Base-by-base conservation (phyloP, 2,329 filamentous ascomycete species). In the Aspergillus caelatus region DNA sequence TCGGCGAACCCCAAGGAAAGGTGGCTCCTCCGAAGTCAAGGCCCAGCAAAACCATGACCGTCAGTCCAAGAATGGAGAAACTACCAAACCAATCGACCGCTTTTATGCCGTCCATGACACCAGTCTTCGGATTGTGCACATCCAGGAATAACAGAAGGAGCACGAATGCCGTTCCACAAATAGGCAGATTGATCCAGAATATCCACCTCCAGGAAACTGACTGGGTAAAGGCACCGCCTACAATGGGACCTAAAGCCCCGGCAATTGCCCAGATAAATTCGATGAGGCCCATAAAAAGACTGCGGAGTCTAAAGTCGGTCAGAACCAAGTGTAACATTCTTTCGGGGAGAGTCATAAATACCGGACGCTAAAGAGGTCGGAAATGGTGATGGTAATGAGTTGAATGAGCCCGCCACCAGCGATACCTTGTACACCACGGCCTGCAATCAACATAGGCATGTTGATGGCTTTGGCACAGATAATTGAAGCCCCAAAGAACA, bases 1-100 rank as follows among this genome's bases (percentile, higher is more conserved):
- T 85, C 0, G 83, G 75, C 1, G 82, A 85, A 62, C 76, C 76
- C 85, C 85, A 88, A 0, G 85, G 79, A 58, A 84, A 85, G 0
- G 80, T 76, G 3, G 78, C 79, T 21, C 84, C 85, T 6, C 85
- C 85, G 61, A 86, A 86, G 65, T 86, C 80, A 5, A 86, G 76
- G 0, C 84, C 84, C 0, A 86, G 77, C 0, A 86, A 77, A 1
- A 86, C 69, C 79, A 86, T 82, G 21, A 85, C 68, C 0, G 82
- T 84, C 41, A 84, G 77, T 10, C 78, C 83, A 0, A 85, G 74
- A 64, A 86, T 82, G 1, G 82, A 82, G 26, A 85, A 61, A 23
- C 82, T 84, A 9, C 85, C 85, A 21, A 81, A 75, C 84, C 84
- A 86, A 68, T 86, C 85, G 10, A 87, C 78, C 1, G 84, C 84